These are phyloP conservation scores for Westerdykella ornata DNA, from an alignment of 2,329 filamentous ascomycete species.

Conservation along the genomic window DNA sequence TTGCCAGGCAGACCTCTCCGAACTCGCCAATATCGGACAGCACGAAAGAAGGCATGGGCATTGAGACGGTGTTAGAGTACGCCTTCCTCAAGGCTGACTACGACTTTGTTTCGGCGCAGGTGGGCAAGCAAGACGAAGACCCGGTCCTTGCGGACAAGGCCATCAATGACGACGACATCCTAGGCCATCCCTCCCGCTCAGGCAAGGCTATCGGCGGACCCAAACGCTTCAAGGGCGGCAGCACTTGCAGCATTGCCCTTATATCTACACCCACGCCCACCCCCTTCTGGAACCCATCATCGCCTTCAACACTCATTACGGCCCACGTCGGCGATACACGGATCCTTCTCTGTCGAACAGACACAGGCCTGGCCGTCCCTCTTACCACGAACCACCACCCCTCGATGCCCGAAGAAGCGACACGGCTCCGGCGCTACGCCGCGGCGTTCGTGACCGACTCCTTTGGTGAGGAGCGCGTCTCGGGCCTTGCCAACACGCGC, in stretches of 20 bases:
- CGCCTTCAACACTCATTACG: conserved; percentile 74
- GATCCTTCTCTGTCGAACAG: conserved; percentile 80
- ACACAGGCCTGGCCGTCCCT: conserved; percentile 70
- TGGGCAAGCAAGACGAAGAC: conserved; percentile 68
- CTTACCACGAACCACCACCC: conserved; percentile 91
- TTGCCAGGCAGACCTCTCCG: conserved; percentile 19
- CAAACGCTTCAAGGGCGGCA: conserved; percentile 83
- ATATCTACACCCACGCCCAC: conserved; percentile 87
- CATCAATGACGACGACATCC: conserved; percentile 76
- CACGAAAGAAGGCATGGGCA: conserved; percentile 46
- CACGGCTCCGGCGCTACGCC: conserved; percentile 76
- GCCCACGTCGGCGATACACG: conserved; percentile 93
- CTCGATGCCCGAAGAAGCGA: conserved; percentile 74
- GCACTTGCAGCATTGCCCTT: conserved; percentile 81
- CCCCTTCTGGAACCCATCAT: conserved; percentile 90
- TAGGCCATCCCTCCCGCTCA: conserved; percentile 55
- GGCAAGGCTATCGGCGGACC: conserved; percentile 61
- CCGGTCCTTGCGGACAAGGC: conserved; percentile 65
- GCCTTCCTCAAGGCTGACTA: conserved; percentile 90
- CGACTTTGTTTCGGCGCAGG: conserved; percentile 88
- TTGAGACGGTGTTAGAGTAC: conserved; percentile 78
- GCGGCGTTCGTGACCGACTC: conserved; percentile 87
- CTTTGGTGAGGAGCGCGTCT: conserved; percentile 94
- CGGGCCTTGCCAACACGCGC: conserved; percentile 86
- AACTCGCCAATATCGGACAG: conserved; percentile 20